Base-by-base conservation (phyloP, 2,329 filamentous ascomycete species). In the Sporothrix euskadiensis region DNA sequence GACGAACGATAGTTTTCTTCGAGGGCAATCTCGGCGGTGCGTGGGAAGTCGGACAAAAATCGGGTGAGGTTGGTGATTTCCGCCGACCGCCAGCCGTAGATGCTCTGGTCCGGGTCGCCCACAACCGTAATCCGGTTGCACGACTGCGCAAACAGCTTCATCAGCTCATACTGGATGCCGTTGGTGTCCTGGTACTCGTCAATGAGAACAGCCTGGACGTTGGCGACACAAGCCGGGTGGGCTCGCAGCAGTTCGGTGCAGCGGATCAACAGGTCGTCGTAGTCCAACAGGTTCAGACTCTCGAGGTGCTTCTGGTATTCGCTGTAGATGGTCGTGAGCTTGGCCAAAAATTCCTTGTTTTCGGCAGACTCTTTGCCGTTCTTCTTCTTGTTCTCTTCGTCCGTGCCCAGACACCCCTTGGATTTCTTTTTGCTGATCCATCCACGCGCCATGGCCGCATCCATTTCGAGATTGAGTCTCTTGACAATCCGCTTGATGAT, bases 161-260 rank as follows among this genome's bases (percentile, higher is more conserved):
- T 98, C 57, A 99, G 84, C 77, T 98, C 94, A 78, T 97, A 98
- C 81, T 99, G 95, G 4, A 98, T 91, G 26, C 93, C 88, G 79
- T 98, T 99, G 8, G 95, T 98, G 82, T 99, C 95, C 82, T 99
- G 95, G 76, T 98, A 99, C 80, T 99, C 95, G 80, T 99, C 95
- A 75, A 99, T 97, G 63, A 99, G 86, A 7, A 98, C 94, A 0
- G 93, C 89, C 81, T 98, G 90, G 22, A 99, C 90, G 77, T 97
- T 98, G 16, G 91, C 91, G 3, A 98, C 94, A 78, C 94, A 98
- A 16, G 88, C 85, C 0, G 94, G 93, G 76, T 92, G 88, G 26
- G 86, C 84, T 74, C 86, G 87, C 26, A 99, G 86, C 12, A 99
- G 86, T 74, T 97, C 90, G 9, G 92, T 91, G 76, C 94, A 97